Evolutionary conservation across 495 filamentous ascomycete species (phyloP).

Genomic region (Apiosordaria backusii): DNA sequence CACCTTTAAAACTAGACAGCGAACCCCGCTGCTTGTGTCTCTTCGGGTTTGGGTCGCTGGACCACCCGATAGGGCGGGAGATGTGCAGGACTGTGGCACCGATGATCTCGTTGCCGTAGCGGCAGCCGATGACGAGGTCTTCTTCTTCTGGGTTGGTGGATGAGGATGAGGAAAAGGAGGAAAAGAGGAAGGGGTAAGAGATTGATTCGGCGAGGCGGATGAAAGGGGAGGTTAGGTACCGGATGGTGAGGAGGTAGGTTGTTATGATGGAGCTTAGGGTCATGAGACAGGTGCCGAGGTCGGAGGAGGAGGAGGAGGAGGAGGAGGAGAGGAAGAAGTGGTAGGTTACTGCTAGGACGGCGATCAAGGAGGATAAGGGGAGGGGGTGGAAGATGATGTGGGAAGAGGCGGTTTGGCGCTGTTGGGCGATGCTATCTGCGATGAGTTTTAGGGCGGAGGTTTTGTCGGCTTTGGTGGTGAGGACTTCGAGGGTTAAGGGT

Average conservation of each 20-base stretch:
- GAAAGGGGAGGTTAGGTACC: slow-evolving; percentile 41
- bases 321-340: slow-evolving; percentile 31
- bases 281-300: slow-evolving; percentile 36
- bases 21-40: slow-evolving; percentile 26
- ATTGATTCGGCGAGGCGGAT: slow-evolving; percentile 38
- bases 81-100: slow-evolving; percentile 44
- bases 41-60: slow-evolving; percentile 9
- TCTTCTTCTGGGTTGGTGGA: slow-evolving; percentile 28
- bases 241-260: slow-evolving; percentile 41
- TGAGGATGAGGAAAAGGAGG: slow-evolving; percentile 20
- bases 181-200: slow-evolving; percentile 37
- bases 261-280: slow-evolving; percentile 35
- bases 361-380: slow-evolving; percentile 30
- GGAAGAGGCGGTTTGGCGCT: slow-evolving; percentile 40
- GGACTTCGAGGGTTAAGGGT: slow-evolving; percentile 37
- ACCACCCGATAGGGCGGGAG: slow-evolving; percentile 23
- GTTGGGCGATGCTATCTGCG: slow-evolving; percentile 46
- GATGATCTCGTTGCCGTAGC: slow-evolving; percentile 39
- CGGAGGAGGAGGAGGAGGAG: slow-evolving; percentile 12
- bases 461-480: slow-evolving; percentile 37
- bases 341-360: slow-evolving; percentile 31
- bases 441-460: slow-evolving; percentile 42
- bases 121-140: slow-evolving; percentile 42
- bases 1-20: slow-evolving; percentile 35
- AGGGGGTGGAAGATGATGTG: slow-evolving; percentile 41